A percentile compares a stretch with the other conserved stretches of the same genome.
Conservation (phyloP, 345 rosid genomes). For the Ceriops decandra region DNA sequence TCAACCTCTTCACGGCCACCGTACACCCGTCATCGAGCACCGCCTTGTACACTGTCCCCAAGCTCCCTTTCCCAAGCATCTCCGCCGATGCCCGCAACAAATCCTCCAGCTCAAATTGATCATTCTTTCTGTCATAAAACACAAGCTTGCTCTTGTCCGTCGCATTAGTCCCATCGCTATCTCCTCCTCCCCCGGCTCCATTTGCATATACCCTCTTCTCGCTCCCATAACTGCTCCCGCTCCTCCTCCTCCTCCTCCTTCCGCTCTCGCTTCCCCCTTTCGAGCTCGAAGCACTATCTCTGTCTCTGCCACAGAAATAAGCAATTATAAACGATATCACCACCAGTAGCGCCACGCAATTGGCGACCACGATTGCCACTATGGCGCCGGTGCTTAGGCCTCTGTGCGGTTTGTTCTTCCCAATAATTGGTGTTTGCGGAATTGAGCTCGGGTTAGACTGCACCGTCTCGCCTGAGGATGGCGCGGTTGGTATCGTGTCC, state of each 20-base stretch:
- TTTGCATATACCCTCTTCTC: slow-evolving; percentile 48
- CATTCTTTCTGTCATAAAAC: slow-evolving; percentile 67
- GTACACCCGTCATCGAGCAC: slow-evolving; percentile 67
- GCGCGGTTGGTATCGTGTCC: slow-evolving; percentile 33
- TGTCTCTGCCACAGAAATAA: slow-evolving; percentile 56
- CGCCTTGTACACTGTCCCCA: slow-evolving; percentile 90
- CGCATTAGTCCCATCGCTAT: slow-evolving; percentile 74
- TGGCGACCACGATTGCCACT: slow-evolving; percentile 66
- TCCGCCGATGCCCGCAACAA: slow-evolving; percentile 89
- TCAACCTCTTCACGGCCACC: slow-evolving; percentile 90
- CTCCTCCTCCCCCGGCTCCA: slow-evolving; percentile 52
- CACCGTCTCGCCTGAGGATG: slow-evolving; percentile 40
- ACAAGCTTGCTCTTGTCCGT: slow-evolving; percentile 73
- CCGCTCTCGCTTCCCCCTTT: slow-evolving; percentile 46
- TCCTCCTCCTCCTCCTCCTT: slow-evolving; percentile 35
- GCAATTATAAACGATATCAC: slow-evolving; percentile 58
- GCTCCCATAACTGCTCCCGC: slow-evolving; percentile 45
- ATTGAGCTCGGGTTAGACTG: slow-evolving; percentile 76
- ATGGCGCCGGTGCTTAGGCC: slow-evolving; percentile 59
- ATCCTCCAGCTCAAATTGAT: slow-evolving; percentile 76
- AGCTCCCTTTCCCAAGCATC: slow-evolving; percentile 92
- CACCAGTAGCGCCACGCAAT: slow-evolving; percentile 51
- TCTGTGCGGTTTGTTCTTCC: slow-evolving; percentile 21
- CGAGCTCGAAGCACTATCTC: slow-evolving; percentile 24
- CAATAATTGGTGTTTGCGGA: slow-evolving; percentile 45